A percentile compares a stretch with the other conserved stretches of the same genome.
Conservation (phyloP, 345 rosid species). For the Citrus reticulata region DNA sequence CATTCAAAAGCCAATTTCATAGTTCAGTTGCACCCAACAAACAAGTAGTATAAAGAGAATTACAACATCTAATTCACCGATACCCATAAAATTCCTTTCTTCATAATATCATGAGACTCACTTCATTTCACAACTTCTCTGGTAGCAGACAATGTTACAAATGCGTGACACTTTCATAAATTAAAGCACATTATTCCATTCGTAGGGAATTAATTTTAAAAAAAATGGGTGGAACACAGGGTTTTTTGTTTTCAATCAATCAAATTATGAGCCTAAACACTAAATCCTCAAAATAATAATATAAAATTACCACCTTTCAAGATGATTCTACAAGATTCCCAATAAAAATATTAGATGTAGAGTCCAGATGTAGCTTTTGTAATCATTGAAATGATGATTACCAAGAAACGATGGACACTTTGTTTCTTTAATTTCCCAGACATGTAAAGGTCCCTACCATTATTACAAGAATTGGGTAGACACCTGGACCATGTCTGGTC, state of each 20-base stretch:
- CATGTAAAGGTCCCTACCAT: conserved; percentile 16
- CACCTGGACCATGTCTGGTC: conserved; percentile 9
- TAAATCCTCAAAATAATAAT: not conserved
- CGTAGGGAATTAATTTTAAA: not conserved
- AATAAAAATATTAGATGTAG: not conserved
- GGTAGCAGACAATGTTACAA: not conserved
- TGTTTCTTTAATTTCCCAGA: conserved; percentile 1
- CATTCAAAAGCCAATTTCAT: not conserved
- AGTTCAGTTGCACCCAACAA: not conserved
- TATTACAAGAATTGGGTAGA: not conserved
- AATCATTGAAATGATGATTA: conserved; percentile 3
- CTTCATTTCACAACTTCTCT: not conserved
- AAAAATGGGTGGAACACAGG: not conserved
- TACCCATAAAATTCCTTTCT: not conserved
- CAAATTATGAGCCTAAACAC: not conserved
- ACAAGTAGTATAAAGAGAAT: not conserved
- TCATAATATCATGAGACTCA: not conserved
- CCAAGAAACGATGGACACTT: conserved; percentile 4
- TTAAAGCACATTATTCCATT: not conserved
- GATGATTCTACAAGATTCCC: not conserved
- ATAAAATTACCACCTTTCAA: not conserved
- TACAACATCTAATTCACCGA: not conserved
- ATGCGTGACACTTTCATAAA: not conserved
- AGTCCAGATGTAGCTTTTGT: conserved; percentile 1
- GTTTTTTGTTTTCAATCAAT: not conserved